phyloP scores from a whole-genome alignment of 1,139 yeast species.

The Sugiyamaella grinbergsii region DNA sequence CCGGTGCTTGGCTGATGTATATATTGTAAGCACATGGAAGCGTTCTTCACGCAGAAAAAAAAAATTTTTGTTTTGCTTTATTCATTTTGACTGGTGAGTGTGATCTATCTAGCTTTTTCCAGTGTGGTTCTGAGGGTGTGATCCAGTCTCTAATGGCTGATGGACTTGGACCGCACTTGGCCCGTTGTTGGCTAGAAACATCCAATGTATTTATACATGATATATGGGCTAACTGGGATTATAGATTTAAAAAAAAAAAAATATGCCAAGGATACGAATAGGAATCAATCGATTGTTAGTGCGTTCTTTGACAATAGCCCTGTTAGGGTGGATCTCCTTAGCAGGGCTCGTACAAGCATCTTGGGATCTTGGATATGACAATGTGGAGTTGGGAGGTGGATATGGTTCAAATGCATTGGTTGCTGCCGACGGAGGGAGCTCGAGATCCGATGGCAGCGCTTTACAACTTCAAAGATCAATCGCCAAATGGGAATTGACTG shows the following conservation, averaged over 20 bases:
- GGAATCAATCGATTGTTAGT: neutral
- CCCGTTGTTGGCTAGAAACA: too few species aligned
- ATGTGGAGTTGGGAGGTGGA: neutral
- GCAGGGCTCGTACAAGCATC: conserved; percentile 5
- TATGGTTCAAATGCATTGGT: conserved; percentile 8
- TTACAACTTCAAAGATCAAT: conserved; percentile 31
- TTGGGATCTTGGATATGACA: conserved; percentile 1
- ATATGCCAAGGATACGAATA: conserved; percentile 3
- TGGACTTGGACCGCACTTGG: too few species aligned
- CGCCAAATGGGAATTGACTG: conserved; percentile 60
- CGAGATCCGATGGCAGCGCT: neutral
- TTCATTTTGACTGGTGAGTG: conserved; percentile 2
- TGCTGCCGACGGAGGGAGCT: conserved; percentile 4
- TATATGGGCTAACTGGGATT: too few species aligned
- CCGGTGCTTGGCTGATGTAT: conserved; percentile 7
- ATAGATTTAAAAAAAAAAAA: too few species aligned
- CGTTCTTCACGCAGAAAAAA: conserved; percentile 5
- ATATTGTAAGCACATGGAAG: conserved; percentile 7
- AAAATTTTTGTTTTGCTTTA: neutral
- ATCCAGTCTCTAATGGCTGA: too few species aligned
- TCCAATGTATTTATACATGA: too few species aligned
- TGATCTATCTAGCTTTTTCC: too few species aligned
- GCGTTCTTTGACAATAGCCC: conserved; percentile 5
- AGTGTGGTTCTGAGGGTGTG: too few species aligned
- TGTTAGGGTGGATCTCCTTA: conserved; percentile 11